Evolutionary conservation across 1,284 basidiomycete species (phyloP).

Genomic region (Coniferiporia sulphurascens): DNA sequence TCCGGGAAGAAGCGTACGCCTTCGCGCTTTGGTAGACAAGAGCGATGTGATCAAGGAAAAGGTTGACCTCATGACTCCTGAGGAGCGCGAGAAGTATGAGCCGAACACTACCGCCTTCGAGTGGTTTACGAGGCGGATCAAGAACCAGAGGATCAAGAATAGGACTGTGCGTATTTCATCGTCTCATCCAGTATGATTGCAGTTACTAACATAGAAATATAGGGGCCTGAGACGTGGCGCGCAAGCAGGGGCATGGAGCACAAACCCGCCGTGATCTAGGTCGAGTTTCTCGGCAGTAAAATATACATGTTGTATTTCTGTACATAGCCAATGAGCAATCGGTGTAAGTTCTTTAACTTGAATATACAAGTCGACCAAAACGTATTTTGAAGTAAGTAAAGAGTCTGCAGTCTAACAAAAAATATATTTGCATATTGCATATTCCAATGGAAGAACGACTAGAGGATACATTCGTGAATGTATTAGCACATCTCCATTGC

Average conservation of each 20-base stretch:
- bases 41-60: conserved; percentile 28
- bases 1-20: conserved; percentile 45
- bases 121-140: conserved; percentile 46
- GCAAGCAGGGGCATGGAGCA: conserved; percentile 34
- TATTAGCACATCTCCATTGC: too few relatives aligned
- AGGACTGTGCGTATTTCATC: conserved; percentile 30
- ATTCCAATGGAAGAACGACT: too few relatives aligned
- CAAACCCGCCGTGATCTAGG: conserved; percentile 13
- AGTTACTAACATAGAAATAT: not conserved
- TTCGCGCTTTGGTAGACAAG: conserved; percentile 44
- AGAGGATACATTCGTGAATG: too few relatives aligned
- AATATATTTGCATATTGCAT: too few relatives aligned
- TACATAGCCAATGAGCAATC: too few relatives aligned
- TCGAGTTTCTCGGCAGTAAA: not conserved
- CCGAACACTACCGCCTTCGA: conserved; percentile 40
- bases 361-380: too few relatives aligned
- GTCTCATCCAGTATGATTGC: not conserved
- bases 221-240: conserved; percentile 34
- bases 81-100: conserved; percentile 26
- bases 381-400: too few relatives aligned
- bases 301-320: not conserved
- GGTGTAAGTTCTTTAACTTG: too few relatives aligned
- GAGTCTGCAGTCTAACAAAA: too few relatives aligned
- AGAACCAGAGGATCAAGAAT: conserved; percentile 41
- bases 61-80: not conserved